phyloP scores from a whole-genome alignment of 148 eudicot species.

The Drosera capensis region DNA sequence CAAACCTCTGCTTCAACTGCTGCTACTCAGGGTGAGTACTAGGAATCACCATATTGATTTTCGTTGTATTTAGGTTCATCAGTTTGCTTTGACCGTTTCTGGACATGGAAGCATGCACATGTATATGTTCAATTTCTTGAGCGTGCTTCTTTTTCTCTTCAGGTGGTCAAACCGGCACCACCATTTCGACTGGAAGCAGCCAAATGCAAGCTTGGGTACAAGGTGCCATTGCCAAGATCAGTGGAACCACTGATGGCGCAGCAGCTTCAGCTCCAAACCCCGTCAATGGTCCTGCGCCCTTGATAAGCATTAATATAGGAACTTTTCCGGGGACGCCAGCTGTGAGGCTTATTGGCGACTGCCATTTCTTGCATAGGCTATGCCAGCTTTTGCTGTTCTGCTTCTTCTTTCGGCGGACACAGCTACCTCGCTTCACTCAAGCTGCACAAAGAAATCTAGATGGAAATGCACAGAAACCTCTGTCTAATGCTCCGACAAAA shows the following conservation, averaged over 20 bases:
- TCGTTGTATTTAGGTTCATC: neutral
- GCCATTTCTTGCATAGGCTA: slow-evolving; percentile 84
- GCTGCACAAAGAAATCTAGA: slow-evolving; percentile 57
- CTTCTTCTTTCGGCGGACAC: slow-evolving; percentile 76
- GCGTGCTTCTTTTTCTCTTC: neutral
- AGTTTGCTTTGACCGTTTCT: neutral
- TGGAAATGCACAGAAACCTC: slow-evolving; percentile 46
- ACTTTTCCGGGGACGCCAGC: slow-evolving; percentile 99
- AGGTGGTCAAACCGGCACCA: slow-evolving; percentile 73
- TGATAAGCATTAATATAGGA: slow-evolving; percentile 93
- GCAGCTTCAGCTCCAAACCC: slow-evolving; percentile 60
- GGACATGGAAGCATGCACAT: neutral
- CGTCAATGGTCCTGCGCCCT: slow-evolving; percentile 52
- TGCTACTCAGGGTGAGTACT: slow-evolving; percentile 62
- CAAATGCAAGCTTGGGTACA: slow-evolving; percentile 99
- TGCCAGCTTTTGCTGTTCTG: slow-evolving; percentile 95
- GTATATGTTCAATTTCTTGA: neutral
- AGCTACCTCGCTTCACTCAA: slow-evolving; percentile 52
- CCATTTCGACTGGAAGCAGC: slow-evolving; percentile 79
- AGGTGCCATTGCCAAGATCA: slow-evolving; percentile 97
- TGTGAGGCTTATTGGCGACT: slow-evolving; percentile 95
- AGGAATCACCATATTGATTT: neutral
- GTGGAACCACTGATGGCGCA: slow-evolving; percentile 74
- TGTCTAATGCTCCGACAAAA: slow-evolving; percentile 42
- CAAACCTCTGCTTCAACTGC: slow-evolving; percentile 67